Evolutionary conservation across 495 filamentous ascomycete species (phyloP).

Genomic region (Astrothelium macrocarpum): DNA sequence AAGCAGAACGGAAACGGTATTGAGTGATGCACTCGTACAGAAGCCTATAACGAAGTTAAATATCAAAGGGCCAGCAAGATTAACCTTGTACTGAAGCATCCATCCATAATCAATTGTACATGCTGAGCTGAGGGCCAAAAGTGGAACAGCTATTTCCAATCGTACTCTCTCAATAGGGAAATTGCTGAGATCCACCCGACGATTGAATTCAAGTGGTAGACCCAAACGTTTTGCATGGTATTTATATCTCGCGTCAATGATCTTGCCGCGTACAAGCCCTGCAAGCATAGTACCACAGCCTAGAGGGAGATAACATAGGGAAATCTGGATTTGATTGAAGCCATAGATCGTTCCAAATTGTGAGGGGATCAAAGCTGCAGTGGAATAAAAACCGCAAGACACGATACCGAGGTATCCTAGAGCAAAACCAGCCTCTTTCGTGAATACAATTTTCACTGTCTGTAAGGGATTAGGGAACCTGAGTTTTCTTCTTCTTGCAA

Average conservation of each 20-base stretch:
- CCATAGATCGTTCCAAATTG: constrained; percentile 22
- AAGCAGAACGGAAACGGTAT: constrained; percentile 45
- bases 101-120: constrained; percentile 20
- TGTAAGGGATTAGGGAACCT: constrained; percentile 26
- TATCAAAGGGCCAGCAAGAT: constrained; percentile 23
- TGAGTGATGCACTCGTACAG: constrained; percentile 32
- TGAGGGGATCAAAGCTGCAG: constrained; percentile 17
- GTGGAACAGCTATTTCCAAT: constrained; percentile 22
- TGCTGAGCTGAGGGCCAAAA: constrained; percentile 7
- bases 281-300: constrained; percentile 23
- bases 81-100: constrained; percentile 19
- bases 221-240: background rate
- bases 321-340: constrained; percentile 25
- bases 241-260: constrained; percentile 28
- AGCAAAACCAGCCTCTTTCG: constrained; percentile 26
- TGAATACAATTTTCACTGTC: constrained; percentile 22
- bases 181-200: constrained; percentile 16
- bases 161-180: constrained; percentile 26
- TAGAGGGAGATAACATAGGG: constrained; percentile 27
- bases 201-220: background rate
- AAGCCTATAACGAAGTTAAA: constrained; percentile 23
- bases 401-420: constrained; percentile 26
- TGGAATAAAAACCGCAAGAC: constrained; percentile 24
- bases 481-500: constrained; percentile 19
- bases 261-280: constrained; percentile 23